phyloP scores from a whole-genome alignment of 2,329 filamentous ascomycete genomes.

The Aspergillus eucalypticola region DNA sequence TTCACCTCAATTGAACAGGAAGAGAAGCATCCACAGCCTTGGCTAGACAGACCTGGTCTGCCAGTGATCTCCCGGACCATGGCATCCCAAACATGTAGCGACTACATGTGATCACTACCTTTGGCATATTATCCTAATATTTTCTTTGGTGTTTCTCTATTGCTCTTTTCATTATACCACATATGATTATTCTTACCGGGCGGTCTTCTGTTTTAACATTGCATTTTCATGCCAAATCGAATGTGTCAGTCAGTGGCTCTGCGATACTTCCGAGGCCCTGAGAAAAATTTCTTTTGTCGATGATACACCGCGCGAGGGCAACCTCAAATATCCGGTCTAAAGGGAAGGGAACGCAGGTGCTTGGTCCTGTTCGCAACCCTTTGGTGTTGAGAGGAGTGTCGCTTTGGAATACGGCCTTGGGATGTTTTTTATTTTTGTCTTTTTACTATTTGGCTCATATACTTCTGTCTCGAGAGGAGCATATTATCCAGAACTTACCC shows the following conservation, averaged over 20 bases:
- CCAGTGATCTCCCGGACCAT: background rate
- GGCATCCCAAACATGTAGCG: slow-evolving; percentile 16
- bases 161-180: slow-evolving; percentile 13
- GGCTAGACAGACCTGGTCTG: slow-evolving; percentile 20
- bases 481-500: background rate
- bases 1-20: slow-evolving; percentile 45
- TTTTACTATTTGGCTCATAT: background rate
- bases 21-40: slow-evolving; percentile 49
- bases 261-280: background rate
- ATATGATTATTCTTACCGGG: background rate
- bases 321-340: slow-evolving; percentile 7
- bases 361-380: background rate
- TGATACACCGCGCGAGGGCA: slow-evolving; percentile 8
- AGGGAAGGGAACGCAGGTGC: background rate
- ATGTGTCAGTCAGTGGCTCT: background rate
- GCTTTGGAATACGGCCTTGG: background rate
- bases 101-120: background rate
- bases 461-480: background rate
- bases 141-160: slow-evolving; percentile 8
- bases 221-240: slow-evolving; percentile 4
- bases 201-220: slow-evolving; percentile 1
- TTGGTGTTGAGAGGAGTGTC: background rate
- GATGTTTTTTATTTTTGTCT: background rate
- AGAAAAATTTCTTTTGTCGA: background rate
- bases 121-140: slow-evolving; percentile 8